phyloP scores from a whole-genome alignment of 176 grass and related monocot genomes.

The Ensete ventricosum region DNA sequence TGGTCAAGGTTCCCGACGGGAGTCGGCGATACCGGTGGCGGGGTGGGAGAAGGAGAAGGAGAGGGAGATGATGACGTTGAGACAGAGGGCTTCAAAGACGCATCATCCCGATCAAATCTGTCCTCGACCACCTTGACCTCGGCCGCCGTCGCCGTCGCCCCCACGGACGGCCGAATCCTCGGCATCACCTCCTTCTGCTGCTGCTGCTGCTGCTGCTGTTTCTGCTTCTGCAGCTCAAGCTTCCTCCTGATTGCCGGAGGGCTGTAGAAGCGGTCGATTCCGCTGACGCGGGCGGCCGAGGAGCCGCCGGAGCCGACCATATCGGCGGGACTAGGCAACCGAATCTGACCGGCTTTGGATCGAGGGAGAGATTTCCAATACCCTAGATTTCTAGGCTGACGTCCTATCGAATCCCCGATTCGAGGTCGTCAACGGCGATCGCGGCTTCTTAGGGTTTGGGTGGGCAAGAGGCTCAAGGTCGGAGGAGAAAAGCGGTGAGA shows the following conservation, averaged over 20 bases:
- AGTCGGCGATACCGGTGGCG: not conserved
- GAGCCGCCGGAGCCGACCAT: constrained; percentile 38
- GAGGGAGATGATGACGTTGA: constrained; percentile 12
- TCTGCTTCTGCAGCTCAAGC: constrained; percentile 6
- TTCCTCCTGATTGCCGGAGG: constrained; percentile 40
- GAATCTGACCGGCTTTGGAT: not conserved
- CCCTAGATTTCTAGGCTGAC: not conserved
- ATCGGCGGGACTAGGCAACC: not conserved
- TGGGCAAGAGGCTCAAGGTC: not conserved
- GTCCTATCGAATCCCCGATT: not conserved
- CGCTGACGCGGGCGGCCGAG: constrained; percentile 28
- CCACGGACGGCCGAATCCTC: not conserved
- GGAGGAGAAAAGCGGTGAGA: not conserved
- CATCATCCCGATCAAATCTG: constrained; percentile 7
- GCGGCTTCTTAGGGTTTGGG: not conserved
- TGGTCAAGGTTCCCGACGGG: constrained; percentile 42
- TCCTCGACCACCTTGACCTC: not conserved
- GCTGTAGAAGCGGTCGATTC: constrained; percentile 52
- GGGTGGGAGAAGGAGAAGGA: constrained; percentile 2
- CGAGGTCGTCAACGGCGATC: constrained; percentile 13
- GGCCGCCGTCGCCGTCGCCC: constrained; percentile 19
- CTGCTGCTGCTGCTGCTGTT: constrained; percentile 20
- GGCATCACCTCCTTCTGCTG: not conserved
- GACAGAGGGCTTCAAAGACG: constrained; percentile 3
- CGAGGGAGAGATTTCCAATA: not conserved